Conservation (phyloP, 768 basidiomycete species). For the Cubamyces sp. region DNA sequence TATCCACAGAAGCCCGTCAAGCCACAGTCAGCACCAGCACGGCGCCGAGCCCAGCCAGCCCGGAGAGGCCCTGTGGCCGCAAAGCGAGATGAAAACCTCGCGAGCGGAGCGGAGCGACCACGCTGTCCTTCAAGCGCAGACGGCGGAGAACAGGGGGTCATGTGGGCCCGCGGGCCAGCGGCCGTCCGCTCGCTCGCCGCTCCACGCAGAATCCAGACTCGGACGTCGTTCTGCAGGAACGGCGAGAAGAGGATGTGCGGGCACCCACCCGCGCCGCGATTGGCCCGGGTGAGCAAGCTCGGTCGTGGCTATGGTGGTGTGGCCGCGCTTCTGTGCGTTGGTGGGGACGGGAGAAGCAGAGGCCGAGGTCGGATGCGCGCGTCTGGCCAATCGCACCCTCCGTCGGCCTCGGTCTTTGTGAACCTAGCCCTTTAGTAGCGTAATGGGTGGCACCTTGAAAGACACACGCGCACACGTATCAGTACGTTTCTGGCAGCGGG, state of each 20-base stretch:
- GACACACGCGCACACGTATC: background rate
- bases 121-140: background rate
- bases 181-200: no score
- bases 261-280: background rate
- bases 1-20: background rate
- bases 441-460: constrained; percentile 1
- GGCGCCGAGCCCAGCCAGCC: background rate
- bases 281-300: background rate
- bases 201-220: background rate
- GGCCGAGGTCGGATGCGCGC: no score
- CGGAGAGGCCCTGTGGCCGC: background rate
- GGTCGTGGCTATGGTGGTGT: constrained; percentile 1
- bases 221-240: background rate
- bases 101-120: background rate
- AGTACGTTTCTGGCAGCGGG: no score
- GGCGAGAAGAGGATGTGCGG: background rate
- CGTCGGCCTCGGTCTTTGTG: background rate
- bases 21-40: background rate
- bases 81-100: constrained; percentile 8
- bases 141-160: constrained; percentile 1
- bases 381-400: background rate
- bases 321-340: constrained; percentile 1
- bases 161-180: background rate
- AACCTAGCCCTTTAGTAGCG: constrained; percentile 11
- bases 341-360: constrained; percentile 9